These are phyloP conservation scores for Pichia norvegensis DNA, from an alignment of 1,139 yeast genomes.

Conservation along the genomic window DNA sequence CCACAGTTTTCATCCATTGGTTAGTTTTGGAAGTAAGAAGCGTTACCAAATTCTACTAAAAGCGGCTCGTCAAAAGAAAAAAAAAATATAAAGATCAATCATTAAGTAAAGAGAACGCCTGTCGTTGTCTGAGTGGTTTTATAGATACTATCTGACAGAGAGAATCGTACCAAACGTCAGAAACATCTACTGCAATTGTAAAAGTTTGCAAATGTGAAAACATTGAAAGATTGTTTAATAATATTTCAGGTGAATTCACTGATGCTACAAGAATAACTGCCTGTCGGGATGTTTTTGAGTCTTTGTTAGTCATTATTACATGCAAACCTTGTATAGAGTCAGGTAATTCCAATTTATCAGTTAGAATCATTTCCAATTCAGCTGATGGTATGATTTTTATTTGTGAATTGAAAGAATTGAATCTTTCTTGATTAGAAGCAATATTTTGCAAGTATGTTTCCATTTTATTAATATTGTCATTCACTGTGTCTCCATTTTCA, in stretches of 20 bases:
- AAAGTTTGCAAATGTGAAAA: constrained; percentile 1
- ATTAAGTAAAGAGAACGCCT: constrained; percentile 6
- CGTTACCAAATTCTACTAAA: too few species aligned
- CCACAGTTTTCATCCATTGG: neutral
- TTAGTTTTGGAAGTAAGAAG: too few species aligned
- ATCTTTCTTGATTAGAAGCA: neutral
- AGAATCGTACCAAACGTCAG: neutral
- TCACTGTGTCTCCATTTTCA: neutral
- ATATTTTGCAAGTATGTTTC: neutral
- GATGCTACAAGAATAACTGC: neutral
- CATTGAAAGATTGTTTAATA: neutral
- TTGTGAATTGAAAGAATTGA: neutral
- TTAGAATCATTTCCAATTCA: neutral
- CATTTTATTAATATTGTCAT: neutral
- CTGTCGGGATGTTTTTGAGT: neutral
- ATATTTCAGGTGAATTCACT: neutral
- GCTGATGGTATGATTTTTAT: neutral
- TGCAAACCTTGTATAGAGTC: neutral
- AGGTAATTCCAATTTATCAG: neutral
- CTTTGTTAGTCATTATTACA: constrained; percentile 2
- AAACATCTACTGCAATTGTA: constrained; percentile 2
- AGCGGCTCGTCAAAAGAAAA: neutral
- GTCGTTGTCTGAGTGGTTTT: constrained; percentile 1
- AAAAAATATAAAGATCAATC: neutral
- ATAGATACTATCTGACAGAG: neutral